Evolutionary conservation across 2,329 filamentous ascomycete species (phyloP).

Genomic region (Paraphoma sp.): DNA sequence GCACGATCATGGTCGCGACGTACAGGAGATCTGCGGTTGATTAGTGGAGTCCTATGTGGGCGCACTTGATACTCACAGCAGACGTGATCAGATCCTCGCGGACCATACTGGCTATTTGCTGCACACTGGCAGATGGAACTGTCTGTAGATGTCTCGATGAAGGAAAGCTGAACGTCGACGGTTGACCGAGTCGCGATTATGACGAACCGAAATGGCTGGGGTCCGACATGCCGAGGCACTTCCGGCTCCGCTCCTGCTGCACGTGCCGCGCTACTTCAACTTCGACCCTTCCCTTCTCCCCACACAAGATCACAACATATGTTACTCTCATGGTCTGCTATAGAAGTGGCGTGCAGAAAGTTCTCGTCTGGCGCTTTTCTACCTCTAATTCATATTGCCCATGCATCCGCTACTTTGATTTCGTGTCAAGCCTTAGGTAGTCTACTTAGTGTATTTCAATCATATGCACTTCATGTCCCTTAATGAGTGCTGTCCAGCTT

Average conservation of each 20-base stretch:
- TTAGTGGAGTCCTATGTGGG: conserved; percentile 19
- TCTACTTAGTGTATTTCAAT: too few species aligned
- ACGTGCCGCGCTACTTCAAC: background rate
- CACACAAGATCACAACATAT: background rate
- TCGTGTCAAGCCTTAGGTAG: too few species aligned
- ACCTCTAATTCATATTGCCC: too few species aligned
- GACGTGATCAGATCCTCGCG: conserved; percentile 92
- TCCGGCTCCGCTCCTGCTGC: background rate
- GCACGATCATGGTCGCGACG: conserved; percentile 26
- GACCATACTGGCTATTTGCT: conserved; percentile 70
- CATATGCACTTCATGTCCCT: too few species aligned
- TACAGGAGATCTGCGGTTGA: conserved; percentile 59
- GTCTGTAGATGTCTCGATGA: conserved; percentile 1
- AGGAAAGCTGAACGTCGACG: background rate
- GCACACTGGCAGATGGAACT: conserved; percentile 12
- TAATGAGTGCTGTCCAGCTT: too few species aligned
- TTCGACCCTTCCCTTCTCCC: background rate
- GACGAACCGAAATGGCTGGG: conserved; percentile 17
- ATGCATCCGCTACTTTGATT: too few species aligned
- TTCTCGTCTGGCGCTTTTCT: too few species aligned
- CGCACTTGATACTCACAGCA: conserved; percentile 57
- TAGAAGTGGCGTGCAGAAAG: too few species aligned
- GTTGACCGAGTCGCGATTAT: conserved; percentile 15
- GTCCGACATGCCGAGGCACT: conserved; percentile 3
- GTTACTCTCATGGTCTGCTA: too few species aligned